A percentile compares a stretch with the other conserved stretches of the same genome.
Conservation (phyloP, 1,284 basidiomycete species). For the Trichosporon faecale region DNA sequence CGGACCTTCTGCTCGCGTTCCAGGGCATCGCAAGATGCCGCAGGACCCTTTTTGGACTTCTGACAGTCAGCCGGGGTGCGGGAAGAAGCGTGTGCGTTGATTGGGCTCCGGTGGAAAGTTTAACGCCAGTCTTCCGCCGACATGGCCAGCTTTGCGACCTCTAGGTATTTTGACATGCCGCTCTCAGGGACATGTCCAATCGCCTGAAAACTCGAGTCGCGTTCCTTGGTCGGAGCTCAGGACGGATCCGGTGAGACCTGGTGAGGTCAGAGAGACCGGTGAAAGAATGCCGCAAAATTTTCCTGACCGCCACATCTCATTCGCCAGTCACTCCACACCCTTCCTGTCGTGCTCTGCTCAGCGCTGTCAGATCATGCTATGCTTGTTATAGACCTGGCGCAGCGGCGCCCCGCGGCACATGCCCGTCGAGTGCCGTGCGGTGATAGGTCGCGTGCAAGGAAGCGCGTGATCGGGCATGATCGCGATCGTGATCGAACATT, state of each 20-base stretch:
- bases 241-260: not conserved
- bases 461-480: not conserved
- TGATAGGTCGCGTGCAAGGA: not conserved
- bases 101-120: too few relatives aligned
- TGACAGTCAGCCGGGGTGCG: not conserved
- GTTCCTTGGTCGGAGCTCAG: not conserved
- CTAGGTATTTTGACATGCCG: too few relatives aligned
- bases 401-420: slow-evolving; percentile 8
- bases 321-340: not conserved
- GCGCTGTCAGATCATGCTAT: not conserved
- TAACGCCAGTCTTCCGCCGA: too few relatives aligned
- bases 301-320: not conserved
- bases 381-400: not conserved
- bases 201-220: not conserved
- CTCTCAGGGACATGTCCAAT: too few relatives aligned
- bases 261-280: not conserved
- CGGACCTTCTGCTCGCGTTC: not conserved
- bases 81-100: not conserved
- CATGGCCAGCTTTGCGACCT: too few relatives aligned
- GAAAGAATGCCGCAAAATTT: not conserved
- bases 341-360: not conserved
- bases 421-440: not conserved
- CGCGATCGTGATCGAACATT: slow-evolving; percentile 10
- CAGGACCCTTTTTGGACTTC: not conserved
- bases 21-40: not conserved